Conservation (phyloP, 106 monocot species). For the Platanthera zijinensis region DNA sequence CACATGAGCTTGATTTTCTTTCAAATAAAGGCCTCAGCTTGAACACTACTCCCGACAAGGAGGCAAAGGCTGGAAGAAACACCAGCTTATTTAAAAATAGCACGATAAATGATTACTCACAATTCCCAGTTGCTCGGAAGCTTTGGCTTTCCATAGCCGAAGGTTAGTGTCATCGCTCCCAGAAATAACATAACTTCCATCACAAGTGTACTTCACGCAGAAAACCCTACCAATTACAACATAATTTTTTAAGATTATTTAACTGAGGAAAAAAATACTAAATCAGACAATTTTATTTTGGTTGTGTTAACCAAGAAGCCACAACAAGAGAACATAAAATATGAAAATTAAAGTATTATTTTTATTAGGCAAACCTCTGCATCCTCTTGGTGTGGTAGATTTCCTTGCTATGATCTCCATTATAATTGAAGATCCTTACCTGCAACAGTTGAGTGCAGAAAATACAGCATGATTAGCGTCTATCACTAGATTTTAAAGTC, state of each 20-base stretch:
- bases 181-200: slow-evolving; percentile 85
- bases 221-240: slow-evolving; percentile 59
- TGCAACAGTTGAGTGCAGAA: slow-evolving; percentile 21
- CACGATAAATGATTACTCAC: slow-evolving; percentile 37
- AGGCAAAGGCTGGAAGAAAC: too few species aligned
- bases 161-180: slow-evolving; percentile 98
- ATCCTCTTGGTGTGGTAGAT: slow-evolving; percentile 98
- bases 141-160: slow-evolving; percentile 96
- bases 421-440: slow-evolving; percentile 88
- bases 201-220: slow-evolving; percentile 80
- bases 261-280: too few species aligned
- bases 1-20: too few species aligned
- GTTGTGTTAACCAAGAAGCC: background rate
- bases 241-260: background rate
- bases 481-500: background rate
- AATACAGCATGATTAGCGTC: background rate
- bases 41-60: too few species aligned
- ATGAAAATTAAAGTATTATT: background rate
- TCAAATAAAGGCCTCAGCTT: too few species aligned
- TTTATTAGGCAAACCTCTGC: slow-evolving; percentile 60
- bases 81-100: too few species aligned
- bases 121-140: slow-evolving; percentile 94
- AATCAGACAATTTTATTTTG: background rate
- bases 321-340: background rate
- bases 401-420: slow-evolving; percentile 87